phyloP scores from a whole-genome alignment of 495 filamentous ascomycete genomes.

The Penicillium ucsense region DNA sequence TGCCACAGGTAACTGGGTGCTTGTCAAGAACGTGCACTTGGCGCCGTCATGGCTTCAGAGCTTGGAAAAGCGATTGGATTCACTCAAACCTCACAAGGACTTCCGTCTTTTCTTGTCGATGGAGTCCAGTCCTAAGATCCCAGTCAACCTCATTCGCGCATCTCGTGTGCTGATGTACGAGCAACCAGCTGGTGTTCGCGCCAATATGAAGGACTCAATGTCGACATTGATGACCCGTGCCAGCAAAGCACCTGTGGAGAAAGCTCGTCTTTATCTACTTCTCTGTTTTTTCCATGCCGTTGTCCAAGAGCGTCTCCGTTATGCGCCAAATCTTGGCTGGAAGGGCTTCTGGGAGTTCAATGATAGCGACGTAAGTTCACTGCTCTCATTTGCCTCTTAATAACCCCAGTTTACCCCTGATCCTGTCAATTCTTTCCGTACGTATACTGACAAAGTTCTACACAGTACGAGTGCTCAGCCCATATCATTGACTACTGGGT shows the following conservation, averaged over 20 bases:
- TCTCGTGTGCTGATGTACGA: slow-evolving; percentile 96
- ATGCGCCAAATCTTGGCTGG: slow-evolving; percentile 92
- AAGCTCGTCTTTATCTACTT: slow-evolving; percentile 81
- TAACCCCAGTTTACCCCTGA: neutral
- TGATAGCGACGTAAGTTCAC: slow-evolving; percentile 80
- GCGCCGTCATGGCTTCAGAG: slow-evolving; percentile 93
- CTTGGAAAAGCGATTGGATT: slow-evolving; percentile 90
- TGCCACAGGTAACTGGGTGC: slow-evolving; percentile 86
- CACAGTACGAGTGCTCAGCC: slow-evolving; percentile 90
- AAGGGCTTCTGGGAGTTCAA: slow-evolving; percentile 99
- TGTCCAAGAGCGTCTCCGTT: slow-evolving; percentile 88
- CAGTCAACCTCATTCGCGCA: slow-evolving; percentile 88
- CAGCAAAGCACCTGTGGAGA: slow-evolving; percentile 77
- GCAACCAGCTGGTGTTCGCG: slow-evolving; percentile 89
- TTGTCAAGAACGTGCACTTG: slow-evolving; percentile 98
- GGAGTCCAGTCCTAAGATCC: slow-evolving; percentile 95
- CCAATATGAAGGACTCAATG: slow-evolving; percentile 98
- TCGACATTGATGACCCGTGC: slow-evolving; percentile 70
- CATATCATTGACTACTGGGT: slow-evolving; percentile 96
- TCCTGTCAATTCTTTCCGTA: neutral
- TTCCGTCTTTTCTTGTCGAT: slow-evolving; percentile 96
- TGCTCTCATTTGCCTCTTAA: neutral
- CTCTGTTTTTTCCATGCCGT: slow-evolving; percentile 95
- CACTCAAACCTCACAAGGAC: slow-evolving; percentile 85
- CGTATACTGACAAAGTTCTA: slow-evolving; percentile 18